phyloP scores from a whole-genome alignment of 257 asterid species.

The Fraxinus anomala region DNA sequence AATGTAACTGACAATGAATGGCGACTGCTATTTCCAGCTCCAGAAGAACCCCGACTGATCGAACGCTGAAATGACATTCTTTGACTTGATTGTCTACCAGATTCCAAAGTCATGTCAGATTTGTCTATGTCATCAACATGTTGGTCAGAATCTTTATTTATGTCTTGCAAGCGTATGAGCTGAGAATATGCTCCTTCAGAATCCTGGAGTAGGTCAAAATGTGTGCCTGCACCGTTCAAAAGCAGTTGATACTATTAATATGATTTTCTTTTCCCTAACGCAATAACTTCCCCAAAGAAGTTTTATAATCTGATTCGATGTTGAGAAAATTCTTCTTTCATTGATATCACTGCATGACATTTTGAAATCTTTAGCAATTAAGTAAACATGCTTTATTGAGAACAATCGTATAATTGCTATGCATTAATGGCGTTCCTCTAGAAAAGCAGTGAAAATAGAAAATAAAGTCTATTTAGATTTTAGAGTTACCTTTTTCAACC shows the following conservation, averaged over 20 bases:
- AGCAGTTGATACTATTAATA: neutral
- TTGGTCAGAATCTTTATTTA: conserved; percentile 30
- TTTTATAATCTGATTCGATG: neutral
- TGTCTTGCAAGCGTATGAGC: conserved; percentile 58
- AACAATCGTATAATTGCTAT: neutral
- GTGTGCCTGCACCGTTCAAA: conserved; percentile 43
- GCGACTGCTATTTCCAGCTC: conserved; percentile 58
- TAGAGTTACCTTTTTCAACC: conserved; percentile 58
- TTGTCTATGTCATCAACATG: conserved; percentile 43
- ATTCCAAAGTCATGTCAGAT: conserved; percentile 39
- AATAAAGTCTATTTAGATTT: neutral
- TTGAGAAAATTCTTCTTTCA: neutral
- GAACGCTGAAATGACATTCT: conserved; percentile 57
- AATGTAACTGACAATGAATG: conserved; percentile 50
- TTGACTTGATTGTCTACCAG: conserved; percentile 59
- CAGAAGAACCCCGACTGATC: conserved; percentile 69
- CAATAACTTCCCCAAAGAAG: neutral
- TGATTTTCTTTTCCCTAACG: neutral
- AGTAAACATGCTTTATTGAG: neutral
- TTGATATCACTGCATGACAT: neutral
- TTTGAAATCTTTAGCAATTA: neutral
- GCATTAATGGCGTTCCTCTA: neutral
- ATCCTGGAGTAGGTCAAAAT: conserved; percentile 50
- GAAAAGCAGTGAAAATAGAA: neutral
- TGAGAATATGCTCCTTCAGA: conserved; percentile 64